Base-by-base conservation (phyloP, 495 filamentous ascomycete genomes). In the Penicillium lividum region DNA sequence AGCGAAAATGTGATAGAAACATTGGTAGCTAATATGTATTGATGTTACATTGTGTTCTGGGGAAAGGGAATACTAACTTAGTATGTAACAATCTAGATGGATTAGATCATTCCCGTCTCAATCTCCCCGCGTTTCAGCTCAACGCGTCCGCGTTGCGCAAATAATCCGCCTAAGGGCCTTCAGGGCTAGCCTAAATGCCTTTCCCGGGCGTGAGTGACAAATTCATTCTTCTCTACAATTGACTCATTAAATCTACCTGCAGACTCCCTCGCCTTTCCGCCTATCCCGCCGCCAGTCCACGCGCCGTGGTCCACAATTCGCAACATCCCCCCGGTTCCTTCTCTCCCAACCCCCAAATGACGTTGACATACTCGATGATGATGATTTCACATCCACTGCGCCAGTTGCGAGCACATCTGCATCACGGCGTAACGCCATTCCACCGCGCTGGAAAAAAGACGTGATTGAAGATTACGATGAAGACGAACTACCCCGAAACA, bases 241-340 rank as follows among this genome's bases (percentile, higher is more conserved):
- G 3, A 13, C 30, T 58, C 7, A 44, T 53, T 29, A 3, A 36
- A 36, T 43, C n/a, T 8, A 10, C 31, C 16, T 13, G 7, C 49
- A 72, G 69, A 72, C 69, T 13, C 68, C 68, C 38, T 69, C 74
- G 30, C 75, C 73, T 40, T 73, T 72, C 59, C 72, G 72, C 51
- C 54, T 64, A 6, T 59, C 68, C 57, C 65, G 59, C 53, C 63
- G 63, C 60, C 53, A 68, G 44, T 66, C 68, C 33, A 58, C 73
- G 51, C 68, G 67, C 46, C 60, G 62, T 27, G 68, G 70, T 22
- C 63, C 73, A 5, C 75, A 77, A 40, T 79, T 79, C 54, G 75
- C 77, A 0, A 71, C 72, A 3, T 74, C 75, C 1, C 77, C 75
- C 16, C 73, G 75, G 9, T 79, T 79, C 31, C 51, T 77, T 4